Evolutionary conservation across 306 rosid genomes (phyloP).

Genomic region (Corylus americana): DNA sequence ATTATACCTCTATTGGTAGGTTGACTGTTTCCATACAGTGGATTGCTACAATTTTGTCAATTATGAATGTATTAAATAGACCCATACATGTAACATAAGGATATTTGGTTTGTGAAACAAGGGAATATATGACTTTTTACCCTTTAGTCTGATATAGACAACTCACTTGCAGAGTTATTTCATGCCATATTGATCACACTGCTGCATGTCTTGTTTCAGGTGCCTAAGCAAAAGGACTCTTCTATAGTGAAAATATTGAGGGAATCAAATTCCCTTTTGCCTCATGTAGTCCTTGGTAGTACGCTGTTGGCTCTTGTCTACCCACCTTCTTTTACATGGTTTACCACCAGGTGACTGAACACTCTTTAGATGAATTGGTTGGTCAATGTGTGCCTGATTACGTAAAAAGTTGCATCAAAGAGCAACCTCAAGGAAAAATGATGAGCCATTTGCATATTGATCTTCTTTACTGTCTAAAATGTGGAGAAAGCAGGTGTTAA

Average conservation of each 20-base stretch:
- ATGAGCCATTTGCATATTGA: conserved; percentile 4
- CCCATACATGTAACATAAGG: neutral
- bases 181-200: conserved; percentile 8
- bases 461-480: neutral
- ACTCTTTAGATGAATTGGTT: conserved; percentile 29
- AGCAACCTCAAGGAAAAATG: conserved; percentile 7
- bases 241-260: conserved; percentile 57
- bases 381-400: conserved; percentile 7
- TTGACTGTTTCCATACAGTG: neutral
- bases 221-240: conserved; percentile 31
- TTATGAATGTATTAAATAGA: neutral
- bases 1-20: neutral
- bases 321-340: conserved; percentile 95
- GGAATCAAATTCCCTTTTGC: conserved; percentile 76
- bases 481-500: neutral
- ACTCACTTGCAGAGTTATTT: conserved; percentile 3
- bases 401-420: conserved; percentile 7
- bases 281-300: conserved; percentile 77
- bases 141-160: neutral
- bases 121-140: neutral
- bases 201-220: conserved; percentile 38
- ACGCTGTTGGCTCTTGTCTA: conserved; percentile 73
- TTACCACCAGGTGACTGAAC: conserved; percentile 74
- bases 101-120: neutral
- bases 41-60: neutral